Conservation (phyloP, 305 asterid genomes). For the Rubia peregrina region DNA sequence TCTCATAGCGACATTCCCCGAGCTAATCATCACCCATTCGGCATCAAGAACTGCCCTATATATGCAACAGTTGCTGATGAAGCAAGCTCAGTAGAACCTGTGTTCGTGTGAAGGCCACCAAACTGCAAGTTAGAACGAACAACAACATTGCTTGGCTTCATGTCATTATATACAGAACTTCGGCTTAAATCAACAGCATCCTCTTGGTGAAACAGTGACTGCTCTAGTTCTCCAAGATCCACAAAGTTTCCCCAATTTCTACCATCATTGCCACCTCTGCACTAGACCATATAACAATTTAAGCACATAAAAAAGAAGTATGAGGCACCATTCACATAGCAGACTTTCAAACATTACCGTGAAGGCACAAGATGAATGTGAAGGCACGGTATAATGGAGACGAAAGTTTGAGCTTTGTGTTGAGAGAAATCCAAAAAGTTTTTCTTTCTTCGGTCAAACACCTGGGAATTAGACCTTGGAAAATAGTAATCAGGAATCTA, state of each 20-base stretch:
- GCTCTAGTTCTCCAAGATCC: slow-evolving; percentile 86
- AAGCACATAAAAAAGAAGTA: not conserved
- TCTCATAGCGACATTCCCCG: slow-evolving; percentile 40
- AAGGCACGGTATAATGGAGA: too few relatives aligned
- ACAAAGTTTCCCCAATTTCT: slow-evolving; percentile 46
- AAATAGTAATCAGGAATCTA: too few relatives aligned
- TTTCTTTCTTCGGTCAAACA: too few relatives aligned
- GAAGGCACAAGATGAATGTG: too few relatives aligned
- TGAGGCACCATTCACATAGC: not conserved
- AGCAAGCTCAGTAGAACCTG: slow-evolving; percentile 53
- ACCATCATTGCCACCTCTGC: slow-evolving; percentile 53
- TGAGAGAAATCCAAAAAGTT: too few relatives aligned
- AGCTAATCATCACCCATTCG: slow-evolving; percentile 33
- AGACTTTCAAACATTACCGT: too few relatives aligned
- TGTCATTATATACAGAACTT: slow-evolving; percentile 53
- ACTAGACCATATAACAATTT: not conserved
- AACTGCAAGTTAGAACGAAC: slow-evolving; percentile 54
- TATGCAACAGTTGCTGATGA: slow-evolving; percentile 51
- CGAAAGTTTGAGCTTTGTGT: too few relatives aligned
- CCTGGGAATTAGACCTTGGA: too few relatives aligned
- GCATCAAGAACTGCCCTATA: slow-evolving; percentile 41
- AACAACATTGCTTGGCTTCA: slow-evolving; percentile 66
- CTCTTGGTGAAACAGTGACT: slow-evolving; percentile 56
- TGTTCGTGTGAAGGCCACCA: slow-evolving; percentile 62
- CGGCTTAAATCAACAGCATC: slow-evolving; percentile 64